Evolutionary conservation across 2,329 filamentous ascomycete genomes (phyloP), one percentile per base, ranked within the genome.

Genomic region (Lasiodiplodia gonubiensis): DNA sequence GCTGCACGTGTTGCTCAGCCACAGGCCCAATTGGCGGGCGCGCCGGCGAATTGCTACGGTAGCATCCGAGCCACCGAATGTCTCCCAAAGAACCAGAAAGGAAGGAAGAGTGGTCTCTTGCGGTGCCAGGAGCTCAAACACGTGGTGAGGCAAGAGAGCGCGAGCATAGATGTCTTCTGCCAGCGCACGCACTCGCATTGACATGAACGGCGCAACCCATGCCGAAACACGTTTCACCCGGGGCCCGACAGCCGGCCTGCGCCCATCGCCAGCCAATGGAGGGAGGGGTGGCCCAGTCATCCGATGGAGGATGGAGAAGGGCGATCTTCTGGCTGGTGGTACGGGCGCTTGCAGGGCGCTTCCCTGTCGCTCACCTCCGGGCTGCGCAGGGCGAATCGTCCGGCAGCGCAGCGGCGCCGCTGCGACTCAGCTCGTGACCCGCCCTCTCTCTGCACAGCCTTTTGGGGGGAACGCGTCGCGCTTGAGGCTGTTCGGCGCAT

Each of bases 211-310:
- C 12, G 53, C 35, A 59, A 30, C 42, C 57, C 59, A 63, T 63
- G 59, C 59, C 46, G 42, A 63, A 63, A 63, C 59, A 63, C 59
- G 59, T 63, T 63, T 63, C 59, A 63, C 23, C 33, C 10, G 16
- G 23, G 23, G 39, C 25, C 11, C 25, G 57, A 42, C n/a, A 42
- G 25, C 35, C 25, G 25, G 57, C 37, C 8, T 1, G 52, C 23
- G 21, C 21, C 21, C 57, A 4, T n/a, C 4, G 18, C 11, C 59
- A 51, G 35, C 49, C 42, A 63, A 14, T 25, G 16, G 14, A 42
- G 39, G 23, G 23, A 7, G 23, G 35, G 10, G 10, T 23, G 35
- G 53, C 30, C 54, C 18, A 16, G 54, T 46, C 55, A 46, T 59
- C 37, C 55, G 55, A 59, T 25, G 14, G 30, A 8, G 16, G 21